A percentile compares a stretch with the other conserved stretches of the same genome.
Evolutionary conservation across 2,329 filamentous ascomycete genomes (phyloP).

Genomic region (Exophiala calicioides): DNA sequence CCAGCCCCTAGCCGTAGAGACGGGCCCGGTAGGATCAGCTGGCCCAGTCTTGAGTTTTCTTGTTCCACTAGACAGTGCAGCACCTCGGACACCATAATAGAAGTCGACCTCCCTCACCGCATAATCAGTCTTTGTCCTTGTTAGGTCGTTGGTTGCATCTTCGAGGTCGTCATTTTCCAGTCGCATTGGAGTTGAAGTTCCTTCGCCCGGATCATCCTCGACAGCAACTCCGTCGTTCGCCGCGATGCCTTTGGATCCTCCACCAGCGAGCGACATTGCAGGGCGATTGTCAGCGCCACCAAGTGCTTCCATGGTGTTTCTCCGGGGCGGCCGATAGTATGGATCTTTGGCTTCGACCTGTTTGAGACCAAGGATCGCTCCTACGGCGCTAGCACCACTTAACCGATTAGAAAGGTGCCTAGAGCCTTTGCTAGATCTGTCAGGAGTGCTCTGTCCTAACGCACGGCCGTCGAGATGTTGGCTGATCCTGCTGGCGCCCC

Average conservation of each 20-base stretch:
- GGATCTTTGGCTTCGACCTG: constrained; percentile 66
- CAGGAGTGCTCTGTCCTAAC: constrained; percentile 63
- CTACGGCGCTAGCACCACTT: constrained; percentile 45
- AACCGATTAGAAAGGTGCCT: constrained; percentile 58
- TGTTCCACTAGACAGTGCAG: constrained; percentile 79
- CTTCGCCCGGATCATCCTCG: constrained; percentile 43
- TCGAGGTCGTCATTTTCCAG: constrained; percentile 41
- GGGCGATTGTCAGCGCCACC: constrained; percentile 40
- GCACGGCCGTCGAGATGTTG: constrained; percentile 47
- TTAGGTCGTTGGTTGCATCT: constrained; percentile 46
- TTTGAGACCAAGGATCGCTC: constrained; percentile 44
- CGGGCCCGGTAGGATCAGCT: constrained; percentile 87
- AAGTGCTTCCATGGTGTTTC: constrained; percentile 60
- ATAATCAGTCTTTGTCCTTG: constrained; percentile 60
- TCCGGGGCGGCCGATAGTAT: constrained; percentile 83
- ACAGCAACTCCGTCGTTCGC: constrained; percentile 47
- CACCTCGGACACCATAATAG: constrained; percentile 90
- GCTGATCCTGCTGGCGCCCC: constrained; percentile 54
- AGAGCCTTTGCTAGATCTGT: constrained; percentile 71
- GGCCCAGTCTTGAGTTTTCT: constrained; percentile 90
- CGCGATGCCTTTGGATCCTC: constrained; percentile 41
- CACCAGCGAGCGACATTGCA: constrained; percentile 50
- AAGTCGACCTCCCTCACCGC: constrained; percentile 94
- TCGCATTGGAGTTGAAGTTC: constrained; percentile 32
- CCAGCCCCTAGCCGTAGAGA: constrained; percentile 88